Conservation (phyloP, 768 basidiomycete species). For the Termitomyces sp. region DNA sequence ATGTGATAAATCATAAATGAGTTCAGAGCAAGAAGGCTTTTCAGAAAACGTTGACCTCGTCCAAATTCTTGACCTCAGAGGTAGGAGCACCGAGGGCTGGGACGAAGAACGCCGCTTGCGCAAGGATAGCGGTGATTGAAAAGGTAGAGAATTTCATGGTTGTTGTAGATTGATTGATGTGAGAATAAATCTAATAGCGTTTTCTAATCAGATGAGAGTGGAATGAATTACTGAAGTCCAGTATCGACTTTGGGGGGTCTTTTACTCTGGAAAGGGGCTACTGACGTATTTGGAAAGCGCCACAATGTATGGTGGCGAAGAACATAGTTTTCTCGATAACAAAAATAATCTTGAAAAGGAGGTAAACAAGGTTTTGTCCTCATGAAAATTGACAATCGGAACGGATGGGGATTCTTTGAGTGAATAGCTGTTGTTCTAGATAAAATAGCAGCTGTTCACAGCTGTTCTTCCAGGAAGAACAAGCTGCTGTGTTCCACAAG, state of each 20-base stretch:
- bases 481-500: too few relatives aligned
- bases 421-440: too few relatives aligned
- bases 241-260: neutral
- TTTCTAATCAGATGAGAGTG: neutral
- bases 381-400: neutral
- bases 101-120: neutral
- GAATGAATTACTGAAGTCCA: neutral
- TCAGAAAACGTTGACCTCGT: neutral
- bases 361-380: neutral
- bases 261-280: neutral
- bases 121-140: neutral
- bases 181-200: neutral
- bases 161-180: too few relatives aligned
- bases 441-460: too few relatives aligned
- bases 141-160: neutral
- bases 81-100: neutral
- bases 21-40: accelerated
- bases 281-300: neutral
- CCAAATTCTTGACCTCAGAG: neutral
- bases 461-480: too few relatives aligned
- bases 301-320: neutral
- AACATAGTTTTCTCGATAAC: neutral
- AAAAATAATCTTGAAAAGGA: neutral
- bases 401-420: too few relatives aligned
- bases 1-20: too few relatives aligned